Conservation (phyloP, 2,329 filamentous ascomycete species). For the Alternaria arbusti region DNA sequence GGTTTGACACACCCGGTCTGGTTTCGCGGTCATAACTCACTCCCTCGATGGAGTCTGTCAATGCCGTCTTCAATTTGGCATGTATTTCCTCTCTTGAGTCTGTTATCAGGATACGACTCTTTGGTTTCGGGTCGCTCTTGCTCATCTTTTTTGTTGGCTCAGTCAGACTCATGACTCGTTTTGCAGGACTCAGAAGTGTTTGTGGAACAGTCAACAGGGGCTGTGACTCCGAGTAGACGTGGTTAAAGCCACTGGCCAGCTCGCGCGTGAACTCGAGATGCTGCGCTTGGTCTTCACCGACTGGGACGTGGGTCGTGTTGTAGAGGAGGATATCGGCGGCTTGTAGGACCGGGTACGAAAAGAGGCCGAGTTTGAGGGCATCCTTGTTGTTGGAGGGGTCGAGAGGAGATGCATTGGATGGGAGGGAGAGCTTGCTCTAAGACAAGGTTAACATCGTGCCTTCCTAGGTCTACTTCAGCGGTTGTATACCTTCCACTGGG, state of each 20-base stretch:
- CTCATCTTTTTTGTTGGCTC: constrained; percentile 88
- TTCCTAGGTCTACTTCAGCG: neutral
- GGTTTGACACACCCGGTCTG: constrained; percentile 85
- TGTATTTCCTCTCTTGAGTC: constrained; percentile 70
- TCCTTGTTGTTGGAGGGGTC: constrained; percentile 59
- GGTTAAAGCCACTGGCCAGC: constrained; percentile 86
- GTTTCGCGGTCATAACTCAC: constrained; percentile 74
- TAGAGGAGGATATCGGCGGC: constrained; percentile 90
- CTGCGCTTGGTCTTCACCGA: constrained; percentile 93
- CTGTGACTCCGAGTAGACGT: constrained; percentile 64
- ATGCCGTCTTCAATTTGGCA: constrained; percentile 72
- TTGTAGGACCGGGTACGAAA: constrained; percentile 95
- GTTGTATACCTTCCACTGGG: constrained; percentile 88
- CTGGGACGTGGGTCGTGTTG: constrained; percentile 90
- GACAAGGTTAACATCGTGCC: neutral
- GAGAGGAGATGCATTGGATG: constrained; percentile 63
- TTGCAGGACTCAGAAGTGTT: constrained; percentile 62
- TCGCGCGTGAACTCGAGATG: constrained; percentile 93
- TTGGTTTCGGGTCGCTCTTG: constrained; percentile 76
- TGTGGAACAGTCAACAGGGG: constrained; percentile 30
- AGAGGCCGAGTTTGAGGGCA: constrained; percentile 82
- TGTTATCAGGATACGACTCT: constrained; percentile 83
- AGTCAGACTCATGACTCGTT: constrained; percentile 87
- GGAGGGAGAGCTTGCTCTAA: constrained; percentile 71
- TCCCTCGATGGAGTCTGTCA: constrained; percentile 74